Percentiles rank a stretch among this genome's conserved stretches.
Evolutionary conservation across 352 stramenopile species (phyloP).

Genomic region (Elongisporangium prolatum): DNA sequence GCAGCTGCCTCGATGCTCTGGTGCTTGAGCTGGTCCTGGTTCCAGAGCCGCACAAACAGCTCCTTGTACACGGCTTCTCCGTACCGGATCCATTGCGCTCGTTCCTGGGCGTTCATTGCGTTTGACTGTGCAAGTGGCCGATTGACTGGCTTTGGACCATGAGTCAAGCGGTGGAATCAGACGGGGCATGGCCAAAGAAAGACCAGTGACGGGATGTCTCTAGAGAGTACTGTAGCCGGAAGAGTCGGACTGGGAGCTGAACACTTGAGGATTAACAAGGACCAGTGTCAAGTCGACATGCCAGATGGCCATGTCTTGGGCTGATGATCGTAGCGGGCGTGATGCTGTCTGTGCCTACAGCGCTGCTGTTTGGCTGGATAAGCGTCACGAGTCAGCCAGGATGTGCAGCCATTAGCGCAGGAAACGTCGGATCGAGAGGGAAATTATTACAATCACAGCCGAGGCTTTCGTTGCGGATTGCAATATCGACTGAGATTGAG

Average conservation of each 20-base stretch:
- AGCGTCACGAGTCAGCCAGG: background rate
- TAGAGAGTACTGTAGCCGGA: background rate
- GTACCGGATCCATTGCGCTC: constrained; percentile 32
- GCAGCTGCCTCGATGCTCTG: constrained; percentile 2
- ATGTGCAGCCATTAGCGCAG: background rate
- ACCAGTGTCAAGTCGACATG: background rate
- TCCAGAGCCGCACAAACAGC: constrained; percentile 31
- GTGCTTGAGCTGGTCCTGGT: constrained; percentile 13
- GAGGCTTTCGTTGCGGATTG: too few species aligned
- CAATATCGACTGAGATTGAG: background rate
- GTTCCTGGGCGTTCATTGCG: constrained; percentile 16
- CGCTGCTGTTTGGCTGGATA: background rate
- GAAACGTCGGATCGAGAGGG: background rate
- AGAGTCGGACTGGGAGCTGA: background rate
- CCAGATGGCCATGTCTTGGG: background rate
- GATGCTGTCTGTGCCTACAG: too few species aligned
- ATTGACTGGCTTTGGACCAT: background rate
- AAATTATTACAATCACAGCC: background rate
- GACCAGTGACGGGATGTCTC: background rate
- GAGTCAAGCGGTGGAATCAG: background rate
- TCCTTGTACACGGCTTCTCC: constrained; percentile 39
- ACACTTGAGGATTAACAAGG: background rate
- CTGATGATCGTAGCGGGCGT: background rate
- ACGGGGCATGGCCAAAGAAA: background rate
- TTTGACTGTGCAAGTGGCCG: background rate